A percentile compares a stretch with the other conserved stretches of the same genome.
Conservation (phyloP, 1,139 yeast genomes). For the Suhomyces coccinellae region DNA sequence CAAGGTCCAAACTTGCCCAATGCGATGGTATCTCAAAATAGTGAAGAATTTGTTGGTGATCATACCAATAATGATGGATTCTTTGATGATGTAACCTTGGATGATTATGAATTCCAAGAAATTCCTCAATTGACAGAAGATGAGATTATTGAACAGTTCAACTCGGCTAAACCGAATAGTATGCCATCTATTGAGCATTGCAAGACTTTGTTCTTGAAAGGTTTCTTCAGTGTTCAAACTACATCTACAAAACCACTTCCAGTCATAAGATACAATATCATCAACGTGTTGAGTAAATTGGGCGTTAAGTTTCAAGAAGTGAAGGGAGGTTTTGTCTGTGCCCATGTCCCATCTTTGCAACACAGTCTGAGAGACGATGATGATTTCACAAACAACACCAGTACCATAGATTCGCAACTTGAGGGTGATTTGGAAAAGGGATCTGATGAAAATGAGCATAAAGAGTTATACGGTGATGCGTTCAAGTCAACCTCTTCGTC, state of each 20-base stretch:
- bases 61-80: slow-evolving; percentile 42
- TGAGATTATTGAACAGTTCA: slow-evolving; percentile 65
- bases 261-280: slow-evolving; percentile 81
- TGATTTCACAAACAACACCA: slow-evolving; percentile 3
- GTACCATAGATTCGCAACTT: slow-evolving; percentile 5
- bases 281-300: slow-evolving; percentile 71
- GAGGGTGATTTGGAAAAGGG: slow-evolving; percentile 13
- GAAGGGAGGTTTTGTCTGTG: slow-evolving; percentile 90
- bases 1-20: slow-evolving; percentile 56
- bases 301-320: slow-evolving; percentile 88
- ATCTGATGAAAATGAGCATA: slow-evolving; percentile 35
- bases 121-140: slow-evolving; percentile 55
- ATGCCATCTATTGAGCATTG: slow-evolving; percentile 97
- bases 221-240: slow-evolving; percentile 92
- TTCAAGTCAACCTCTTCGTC: slow-evolving; percentile 41
- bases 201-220: slow-evolving; percentile 86
- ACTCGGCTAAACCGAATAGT: slow-evolving; percentile 68
- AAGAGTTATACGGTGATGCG: slow-evolving; percentile 45
- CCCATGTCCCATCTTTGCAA: slow-evolving; percentile 58
- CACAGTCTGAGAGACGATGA: slow-evolving; percentile 3
- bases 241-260: slow-evolving; percentile 93
- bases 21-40: slow-evolving; percentile 41
- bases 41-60: slow-evolving; percentile 37
- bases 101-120: slow-evolving; percentile 36
- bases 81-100: slow-evolving; percentile 67